Conservation (phyloP, 2,329 filamentous ascomycete genomes). For the Pseudocercospora macadamiae region DNA sequence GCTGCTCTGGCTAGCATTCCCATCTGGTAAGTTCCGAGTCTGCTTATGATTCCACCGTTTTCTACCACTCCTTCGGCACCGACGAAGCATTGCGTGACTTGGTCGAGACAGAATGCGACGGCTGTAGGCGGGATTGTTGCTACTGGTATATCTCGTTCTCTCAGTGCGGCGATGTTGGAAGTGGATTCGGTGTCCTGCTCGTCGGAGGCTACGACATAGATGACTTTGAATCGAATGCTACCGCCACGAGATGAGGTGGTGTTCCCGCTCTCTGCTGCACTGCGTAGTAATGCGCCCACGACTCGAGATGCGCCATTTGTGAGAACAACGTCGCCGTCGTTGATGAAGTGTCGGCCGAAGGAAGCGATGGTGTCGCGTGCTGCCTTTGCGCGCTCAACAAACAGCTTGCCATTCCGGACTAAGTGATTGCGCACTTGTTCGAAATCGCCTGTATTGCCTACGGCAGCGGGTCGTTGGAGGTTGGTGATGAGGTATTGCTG, state of each 20-base stretch:
- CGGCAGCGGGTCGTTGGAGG: constrained; percentile 54
- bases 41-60: constrained; percentile 88
- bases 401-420: constrained; percentile 81
- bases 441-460: constrained; percentile 66
- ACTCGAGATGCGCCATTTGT: constrained; percentile 88
- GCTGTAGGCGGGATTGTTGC: constrained; percentile 77
- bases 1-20: constrained; percentile 75
- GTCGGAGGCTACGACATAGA: constrained; percentile 60
- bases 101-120: constrained; percentile 76
- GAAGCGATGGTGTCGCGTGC: constrained; percentile 80
- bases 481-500: constrained; percentile 87
- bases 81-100: constrained; percentile 70
- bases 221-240: constrained; percentile 75
- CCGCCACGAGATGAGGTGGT: constrained; percentile 48
- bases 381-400: constrained; percentile 83
- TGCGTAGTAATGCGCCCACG: constrained; percentile 74
- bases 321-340: constrained; percentile 78
- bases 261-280: constrained; percentile 67
- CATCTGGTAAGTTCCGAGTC: constrained; percentile 85
- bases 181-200: constrained; percentile 61
- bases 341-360: constrained; percentile 76
- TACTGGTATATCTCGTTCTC: constrained; percentile 76
- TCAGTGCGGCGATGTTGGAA: constrained; percentile 70
- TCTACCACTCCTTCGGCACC: constrained; percentile 85
- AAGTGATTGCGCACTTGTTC: constrained; percentile 81